Evolutionary conservation across 2,329 filamentous ascomycete species (phyloP), one percentile per base, ranked within the genome.

Genomic region (Chaetomium strumarium): DNA sequence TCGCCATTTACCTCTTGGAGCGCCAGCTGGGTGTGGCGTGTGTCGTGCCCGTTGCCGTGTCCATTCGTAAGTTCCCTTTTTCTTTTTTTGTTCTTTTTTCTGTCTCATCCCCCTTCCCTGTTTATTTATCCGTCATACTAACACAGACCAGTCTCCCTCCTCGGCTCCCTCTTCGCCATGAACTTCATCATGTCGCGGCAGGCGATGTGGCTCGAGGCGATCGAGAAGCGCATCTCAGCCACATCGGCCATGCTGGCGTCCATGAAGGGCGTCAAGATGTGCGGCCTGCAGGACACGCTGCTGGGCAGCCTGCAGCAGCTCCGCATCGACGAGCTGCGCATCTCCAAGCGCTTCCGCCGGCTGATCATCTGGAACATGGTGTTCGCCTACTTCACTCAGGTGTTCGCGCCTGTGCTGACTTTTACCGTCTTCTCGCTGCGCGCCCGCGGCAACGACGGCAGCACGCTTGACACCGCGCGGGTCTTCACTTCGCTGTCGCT

Each of bases 1-100:
- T 83, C 3, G 75, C 81, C 1, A 77, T 87, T 20, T 80, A 69
- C 61, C 65, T 80, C 0, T 64, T 81, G 0, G 65, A 77, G 17
- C 59, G 58, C 4, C 68, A 77, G 44, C 58, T 81, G 1, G 76
- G 78, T 0, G 63, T 67, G 0, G 74, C 75, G 0, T 80, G 75
- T 37, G 61, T 72, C 0, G 71, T 73, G 0, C 76, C 78, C 0
- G 66, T 81, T 6, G 67, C 70, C 0, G 64, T 77, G 2, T 72
- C 76, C 0, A 43, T 72, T 9, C 3, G 59, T 62, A 39, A 49
- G 58, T 43, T 4, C 13, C n/a, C n/a, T 37, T 14, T 24, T 24
- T 24, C 7, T 7, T 7, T 7, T 24, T 24, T 24, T 24, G 4
- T 24, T 24, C 7, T 7, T 24, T 24, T 24, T 24, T 24, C 24